Evolutionary conservation across 495 filamentous ascomycete species (phyloP).

Genomic region (Haplographium delicatum): DNA sequence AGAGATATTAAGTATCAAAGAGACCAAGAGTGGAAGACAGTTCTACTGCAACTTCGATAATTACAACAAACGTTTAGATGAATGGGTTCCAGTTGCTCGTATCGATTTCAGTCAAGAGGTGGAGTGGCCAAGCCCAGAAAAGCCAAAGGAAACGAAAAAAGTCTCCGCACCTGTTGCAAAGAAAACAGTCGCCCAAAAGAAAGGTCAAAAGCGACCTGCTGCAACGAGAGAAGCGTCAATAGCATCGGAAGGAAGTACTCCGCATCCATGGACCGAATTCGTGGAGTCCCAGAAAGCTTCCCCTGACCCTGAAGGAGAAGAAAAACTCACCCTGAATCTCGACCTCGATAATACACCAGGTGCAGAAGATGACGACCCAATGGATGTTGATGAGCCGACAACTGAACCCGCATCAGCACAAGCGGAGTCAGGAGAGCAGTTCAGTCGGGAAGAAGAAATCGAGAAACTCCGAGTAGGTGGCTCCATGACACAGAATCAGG

Average conservation of each 20-base stretch:
- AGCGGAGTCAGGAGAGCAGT: conserved; percentile 43
- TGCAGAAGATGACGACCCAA: conserved; percentile 48
- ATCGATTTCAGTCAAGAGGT: conserved; percentile 69
- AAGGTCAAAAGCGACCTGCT: conserved; percentile 48
- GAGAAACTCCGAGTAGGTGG: conserved; percentile 89
- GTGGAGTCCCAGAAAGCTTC: conserved; percentile 21
- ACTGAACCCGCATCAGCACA: conserved; percentile 34
- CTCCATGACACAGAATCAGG: conserved; percentile 97
- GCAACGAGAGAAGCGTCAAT: conserved; percentile 24
- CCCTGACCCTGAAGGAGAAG: conserved; percentile 10
- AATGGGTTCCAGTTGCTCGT: conserved; percentile 79
- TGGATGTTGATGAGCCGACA: conserved; percentile 58
- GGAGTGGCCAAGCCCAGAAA: conserved; percentile 53
- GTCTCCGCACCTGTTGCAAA: conserved; percentile 32
- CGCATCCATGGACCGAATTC: conserved; percentile 24
- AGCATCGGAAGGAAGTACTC: conserved; percentile 24
- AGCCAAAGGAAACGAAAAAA: conserved; percentile 51
- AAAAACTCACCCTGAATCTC: conserved; percentile 12
- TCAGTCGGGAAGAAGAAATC: conserved; percentile 87
- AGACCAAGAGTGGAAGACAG: conserved; percentile 73
- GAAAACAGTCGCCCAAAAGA: conserved; percentile 44
- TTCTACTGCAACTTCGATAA: conserved; percentile 98
- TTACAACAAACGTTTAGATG: conserved; percentile 98
- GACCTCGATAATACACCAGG: conserved; percentile 24
- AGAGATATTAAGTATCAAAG: conserved; percentile 85